phyloP scores from a whole-genome alignment of 345 rosid genomes.

The Microthlaspi erraticum region DNA sequence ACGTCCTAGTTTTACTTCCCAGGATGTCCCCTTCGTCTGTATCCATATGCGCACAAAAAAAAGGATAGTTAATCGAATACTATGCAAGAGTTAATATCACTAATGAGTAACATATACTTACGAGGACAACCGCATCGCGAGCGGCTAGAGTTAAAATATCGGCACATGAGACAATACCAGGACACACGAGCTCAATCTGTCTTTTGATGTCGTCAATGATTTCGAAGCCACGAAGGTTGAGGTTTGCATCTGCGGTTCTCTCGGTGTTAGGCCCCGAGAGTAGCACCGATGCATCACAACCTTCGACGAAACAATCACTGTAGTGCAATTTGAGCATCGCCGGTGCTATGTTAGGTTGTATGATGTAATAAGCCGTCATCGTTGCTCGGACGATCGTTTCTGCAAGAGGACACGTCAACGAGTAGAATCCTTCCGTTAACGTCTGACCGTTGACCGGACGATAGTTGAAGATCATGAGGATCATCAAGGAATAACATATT shows the following conservation, averaged over 20 bases:
- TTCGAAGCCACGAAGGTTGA: conserved; percentile 9
- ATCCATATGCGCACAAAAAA: not conserved
- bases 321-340: not conserved
- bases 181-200: not conserved
- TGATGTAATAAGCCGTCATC: not conserved
- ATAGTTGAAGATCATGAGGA: not conserved
- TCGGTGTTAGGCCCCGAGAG: conserved; percentile 22
- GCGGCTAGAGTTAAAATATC: conserved; percentile 49
- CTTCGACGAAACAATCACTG: conserved; percentile 7
- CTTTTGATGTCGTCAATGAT: conserved; percentile 7
- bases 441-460: not conserved
- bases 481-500: not conserved
- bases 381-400: conserved; percentile 11
- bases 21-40: not conserved
- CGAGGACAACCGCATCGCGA: conserved; percentile 49
- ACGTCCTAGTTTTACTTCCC: conserved; percentile 16
- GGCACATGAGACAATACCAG: conserved; percentile 46
- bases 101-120: conserved; percentile 4
- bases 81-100: too few relatives aligned
- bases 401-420: not conserved
- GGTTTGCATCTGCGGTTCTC: conserved; percentile 10
- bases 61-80: too few relatives aligned
- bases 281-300: conserved; percentile 16
- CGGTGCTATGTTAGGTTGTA: not conserved
- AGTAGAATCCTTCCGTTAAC: not conserved